Evolutionary conservation across 2,329 filamentous ascomycete species (phyloP), one percentile per base, ranked within the genome.

Genomic region (Shiraia sp.): DNA sequence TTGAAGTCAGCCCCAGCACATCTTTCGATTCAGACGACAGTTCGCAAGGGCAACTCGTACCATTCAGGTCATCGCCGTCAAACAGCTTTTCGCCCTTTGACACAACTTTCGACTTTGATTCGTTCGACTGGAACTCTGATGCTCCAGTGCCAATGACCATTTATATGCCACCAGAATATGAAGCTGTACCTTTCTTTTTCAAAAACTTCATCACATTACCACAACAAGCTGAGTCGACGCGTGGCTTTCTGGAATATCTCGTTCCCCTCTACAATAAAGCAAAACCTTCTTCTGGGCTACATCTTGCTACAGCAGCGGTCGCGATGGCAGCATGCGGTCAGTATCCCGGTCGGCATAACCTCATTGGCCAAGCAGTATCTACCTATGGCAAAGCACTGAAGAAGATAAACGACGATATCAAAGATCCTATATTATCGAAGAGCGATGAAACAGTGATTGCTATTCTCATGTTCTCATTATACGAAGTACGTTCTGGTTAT

Each of bases 111-210:
- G 39, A 51, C 42, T 64, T 63, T 24, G 49, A 67, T 35, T 52
- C 52, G 3, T 65, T 65, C 30, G 32, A 63, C 16, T 65, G 63
- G 63, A 61, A 62, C 27, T 50, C 65, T 22, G 50, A 63, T 25
- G 46, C 57, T 26, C 44, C 42, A 15, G 41, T 69, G 2, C 62
- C 65, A 6, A 40, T 47, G 0, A 57, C 50, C 10, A 56, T 70
- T 22, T 49, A 49, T 2, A 47, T 66, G 32, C 56, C 63, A 3
- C 61, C 65, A 10, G 68, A 72, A 47, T 60, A 55, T 27, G 65
- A 70, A 50, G 69, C 68, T 5, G 61, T 67, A 2, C 63, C 67
- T 2, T 72, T 72, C 57, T 72, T 72, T 53, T 71, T 72, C 53
- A 63, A 62, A 10, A 72, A 72, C 38, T 71, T 71, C 44, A 65